phyloP scores from a whole-genome alignment of 352 stramenopile species.

The Globisporangium paroecandrum region DNA sequence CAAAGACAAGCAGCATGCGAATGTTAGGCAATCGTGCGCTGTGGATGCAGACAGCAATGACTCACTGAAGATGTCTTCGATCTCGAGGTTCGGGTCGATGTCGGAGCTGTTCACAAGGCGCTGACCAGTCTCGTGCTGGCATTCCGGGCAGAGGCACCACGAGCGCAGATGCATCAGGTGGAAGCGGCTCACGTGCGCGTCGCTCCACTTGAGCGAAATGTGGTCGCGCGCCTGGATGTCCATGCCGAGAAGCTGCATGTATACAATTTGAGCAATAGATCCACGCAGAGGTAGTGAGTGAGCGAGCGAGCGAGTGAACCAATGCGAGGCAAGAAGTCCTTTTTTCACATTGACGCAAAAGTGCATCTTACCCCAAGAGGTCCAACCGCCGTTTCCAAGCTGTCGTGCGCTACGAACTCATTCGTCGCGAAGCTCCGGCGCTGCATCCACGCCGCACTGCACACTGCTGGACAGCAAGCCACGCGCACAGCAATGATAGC shows the following conservation, averaged over 20 bases:
- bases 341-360: background rate
- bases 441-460: background rate
- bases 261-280: background rate
- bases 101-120: constrained; percentile 77
- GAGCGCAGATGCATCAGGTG: constrained; percentile 73
- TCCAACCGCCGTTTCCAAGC: background rate
- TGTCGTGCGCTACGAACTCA: constrained; percentile 19
- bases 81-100: constrained; percentile 48
- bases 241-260: constrained; percentile 51
- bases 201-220: constrained; percentile 76
- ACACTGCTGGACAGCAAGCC: background rate
- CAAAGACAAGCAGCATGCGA: background rate
- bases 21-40: background rate
- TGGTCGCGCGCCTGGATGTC: constrained; percentile 71
- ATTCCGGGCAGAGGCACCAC: constrained; percentile 70
- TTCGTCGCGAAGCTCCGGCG: constrained; percentile 26
- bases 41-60: background rate
- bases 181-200: constrained; percentile 65
- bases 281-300: background rate
- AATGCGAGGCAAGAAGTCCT: background rate
- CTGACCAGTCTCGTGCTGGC: constrained; percentile 74
- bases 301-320: background rate
- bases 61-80: constrained; percentile 73
- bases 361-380: constrained; percentile 11
- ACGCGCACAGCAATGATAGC: background rate